Percentiles rank a stretch among this genome's conserved stretches.
Evolutionary conservation across 2,329 filamentous ascomycete species (phyloP).

Genomic region (Sclerotinia spermophila): DNA sequence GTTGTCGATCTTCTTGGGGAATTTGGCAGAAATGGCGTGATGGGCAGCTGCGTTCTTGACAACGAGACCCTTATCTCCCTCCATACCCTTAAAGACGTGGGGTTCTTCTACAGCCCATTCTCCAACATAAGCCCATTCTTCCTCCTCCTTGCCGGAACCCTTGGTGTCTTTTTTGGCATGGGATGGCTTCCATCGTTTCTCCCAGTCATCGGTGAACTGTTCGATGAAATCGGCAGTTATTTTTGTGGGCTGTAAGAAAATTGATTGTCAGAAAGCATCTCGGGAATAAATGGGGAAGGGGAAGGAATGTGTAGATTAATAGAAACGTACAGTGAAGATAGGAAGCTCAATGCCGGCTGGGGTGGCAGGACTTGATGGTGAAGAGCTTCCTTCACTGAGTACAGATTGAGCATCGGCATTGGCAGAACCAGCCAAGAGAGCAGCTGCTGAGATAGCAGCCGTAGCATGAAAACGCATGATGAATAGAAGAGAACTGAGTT

Average conservation of each 20-base stretch:
- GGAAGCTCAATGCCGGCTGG: slow-evolving; percentile 64
- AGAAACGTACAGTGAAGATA: slow-evolving; percentile 74
- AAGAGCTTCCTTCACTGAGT: slow-evolving; percentile 46
- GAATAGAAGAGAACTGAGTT: slow-evolving; percentile 25
- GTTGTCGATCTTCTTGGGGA: slow-evolving; percentile 93
- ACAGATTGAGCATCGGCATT: slow-evolving; percentile 61
- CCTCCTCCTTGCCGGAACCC: slow-evolving; percentile 63
- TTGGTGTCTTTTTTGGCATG: slow-evolving; percentile 88
- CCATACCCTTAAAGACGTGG: slow-evolving; percentile 81
- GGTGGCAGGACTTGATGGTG: slow-evolving; percentile 43
- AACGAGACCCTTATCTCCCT: slow-evolving; percentile 93
- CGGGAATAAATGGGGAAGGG: not conserved
- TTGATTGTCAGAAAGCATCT: slow-evolving; percentile 15
- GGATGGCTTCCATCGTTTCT: slow-evolving; percentile 87
- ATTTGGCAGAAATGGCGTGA: slow-evolving; percentile 99
- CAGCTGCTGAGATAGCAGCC: slow-evolving; percentile 71
- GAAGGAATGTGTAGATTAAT: slow-evolving; percentile 26
- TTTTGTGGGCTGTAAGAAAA: slow-evolving; percentile 64
- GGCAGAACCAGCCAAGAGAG: slow-evolving; percentile 66
- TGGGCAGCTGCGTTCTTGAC: slow-evolving; percentile 97
- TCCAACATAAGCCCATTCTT: slow-evolving; percentile 96
- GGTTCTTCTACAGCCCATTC: slow-evolving; percentile 98
- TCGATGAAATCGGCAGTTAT: slow-evolving; percentile 94
- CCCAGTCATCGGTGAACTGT: slow-evolving; percentile 98
- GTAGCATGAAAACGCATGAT: slow-evolving; percentile 80